Evolutionary conservation across 768 basidiomycete species (phyloP).

Genomic region (Amylocystis lapponica): DNA sequence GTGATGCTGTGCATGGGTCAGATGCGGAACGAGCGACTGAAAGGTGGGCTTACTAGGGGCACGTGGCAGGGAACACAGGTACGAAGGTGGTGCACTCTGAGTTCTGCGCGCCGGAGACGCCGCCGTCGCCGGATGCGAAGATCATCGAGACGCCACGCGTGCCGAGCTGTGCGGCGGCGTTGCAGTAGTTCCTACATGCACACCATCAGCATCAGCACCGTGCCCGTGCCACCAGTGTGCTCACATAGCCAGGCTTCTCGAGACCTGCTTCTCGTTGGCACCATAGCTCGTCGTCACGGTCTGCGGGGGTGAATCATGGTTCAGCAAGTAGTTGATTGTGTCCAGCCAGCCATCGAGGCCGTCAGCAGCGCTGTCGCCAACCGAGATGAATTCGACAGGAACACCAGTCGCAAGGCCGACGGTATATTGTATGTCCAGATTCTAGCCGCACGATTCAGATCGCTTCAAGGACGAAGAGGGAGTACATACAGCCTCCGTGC

Average conservation of each 20-base stretch:
- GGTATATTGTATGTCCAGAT: slow-evolving; percentile 17
- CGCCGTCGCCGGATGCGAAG: slow-evolving; percentile 65
- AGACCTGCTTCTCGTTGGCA: slow-evolving; percentile 67
- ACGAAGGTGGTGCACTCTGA: slow-evolving; percentile 37
- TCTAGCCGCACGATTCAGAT: neutral
- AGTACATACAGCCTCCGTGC: neutral
- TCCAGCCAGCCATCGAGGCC: slow-evolving; percentile 23
- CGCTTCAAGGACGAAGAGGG: neutral
- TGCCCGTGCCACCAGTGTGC: slow-evolving; percentile 6
- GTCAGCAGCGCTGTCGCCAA: slow-evolving; percentile 22
- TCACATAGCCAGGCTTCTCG: slow-evolving; percentile 44
- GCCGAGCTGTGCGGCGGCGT: slow-evolving; percentile 60
- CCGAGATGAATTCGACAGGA: slow-evolving; percentile 48
- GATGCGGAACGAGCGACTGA: neutral
- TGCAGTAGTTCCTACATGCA: slow-evolving; percentile 51
- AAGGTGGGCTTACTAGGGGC: slow-evolving; percentile 33
- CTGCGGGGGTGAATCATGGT: slow-evolving; percentile 40
- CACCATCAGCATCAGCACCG: slow-evolving; percentile 23
- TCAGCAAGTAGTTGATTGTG: slow-evolving; percentile 54
- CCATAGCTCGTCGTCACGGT: slow-evolving; percentile 67
- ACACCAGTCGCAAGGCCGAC: slow-evolving; percentile 38
- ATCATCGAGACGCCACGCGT: slow-evolving; percentile 59
- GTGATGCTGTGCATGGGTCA: slow-evolving; percentile 14
- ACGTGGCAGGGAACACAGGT: slow-evolving; percentile 43
- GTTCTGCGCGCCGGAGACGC: slow-evolving; percentile 49